phyloP scores from a whole-genome alignment of 1,284 basidiomycete genomes.

The Malassezia japonica region DNA sequence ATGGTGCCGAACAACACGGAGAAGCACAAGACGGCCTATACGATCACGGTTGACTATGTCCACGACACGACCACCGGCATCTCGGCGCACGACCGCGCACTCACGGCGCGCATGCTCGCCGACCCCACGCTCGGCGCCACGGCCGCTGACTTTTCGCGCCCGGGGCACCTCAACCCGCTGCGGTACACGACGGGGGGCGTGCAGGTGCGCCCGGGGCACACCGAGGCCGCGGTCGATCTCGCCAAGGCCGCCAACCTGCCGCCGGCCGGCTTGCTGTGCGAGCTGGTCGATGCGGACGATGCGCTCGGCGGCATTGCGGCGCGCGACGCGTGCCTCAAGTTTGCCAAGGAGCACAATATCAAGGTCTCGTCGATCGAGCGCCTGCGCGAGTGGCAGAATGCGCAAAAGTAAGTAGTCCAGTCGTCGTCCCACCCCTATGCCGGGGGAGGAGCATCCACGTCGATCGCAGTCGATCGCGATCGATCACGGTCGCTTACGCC shows the following conservation, averaged over 20 bases:
- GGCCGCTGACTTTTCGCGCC: conserved; percentile 70
- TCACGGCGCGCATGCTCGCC: conserved; percentile 74
- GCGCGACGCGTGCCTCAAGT: conserved; percentile 81
- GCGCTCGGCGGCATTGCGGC: conserved; percentile 85
- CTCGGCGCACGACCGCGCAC: conserved; percentile 83
- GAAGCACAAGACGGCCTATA: conserved; percentile 85
- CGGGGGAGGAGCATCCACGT: background rate
- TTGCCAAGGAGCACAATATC: conserved; percentile 82
- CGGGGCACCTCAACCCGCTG: conserved; percentile 89
- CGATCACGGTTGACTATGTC: conserved; percentile 87
- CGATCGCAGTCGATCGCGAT: too few species aligned
- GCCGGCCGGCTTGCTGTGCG: conserved; percentile 77
- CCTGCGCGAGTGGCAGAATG: conserved; percentile 33
- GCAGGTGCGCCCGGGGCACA: conserved; percentile 77
- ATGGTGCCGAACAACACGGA: conserved; percentile 89
- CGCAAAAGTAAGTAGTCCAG: background rate
- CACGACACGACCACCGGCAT: conserved; percentile 92
- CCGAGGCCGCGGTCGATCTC: conserved; percentile 80
- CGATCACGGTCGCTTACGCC: too few species aligned
- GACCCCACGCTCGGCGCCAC: conserved; percentile 17
- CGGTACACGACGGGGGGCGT: conserved; percentile 78
- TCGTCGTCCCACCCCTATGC: too few species aligned
- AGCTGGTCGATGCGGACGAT: conserved; percentile 82
- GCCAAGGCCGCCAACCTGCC: conserved; percentile 69
- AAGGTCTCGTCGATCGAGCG: conserved; percentile 86